Conservation (phyloP, 352 stramenopile genomes). For the Globisporangium cylindrosporum region DNA sequence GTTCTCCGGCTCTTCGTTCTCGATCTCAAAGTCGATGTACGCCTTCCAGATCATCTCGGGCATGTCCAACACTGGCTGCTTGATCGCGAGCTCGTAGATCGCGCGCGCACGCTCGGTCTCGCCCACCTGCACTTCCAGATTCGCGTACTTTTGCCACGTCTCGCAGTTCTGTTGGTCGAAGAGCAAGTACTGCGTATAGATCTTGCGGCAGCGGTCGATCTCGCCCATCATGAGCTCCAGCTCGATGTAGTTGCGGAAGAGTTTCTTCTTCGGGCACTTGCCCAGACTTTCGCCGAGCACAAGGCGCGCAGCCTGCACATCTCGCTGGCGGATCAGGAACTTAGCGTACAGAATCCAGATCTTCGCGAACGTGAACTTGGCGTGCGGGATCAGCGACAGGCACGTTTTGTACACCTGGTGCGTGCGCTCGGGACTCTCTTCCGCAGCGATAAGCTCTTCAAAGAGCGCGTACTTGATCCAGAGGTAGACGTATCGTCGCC, state of each 20-base stretch:
- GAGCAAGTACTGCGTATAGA: slow-evolving; percentile 87
- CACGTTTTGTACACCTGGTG: slow-evolving; percentile 95
- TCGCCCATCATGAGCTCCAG: slow-evolving; percentile 98
- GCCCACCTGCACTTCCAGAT: slow-evolving; percentile 94
- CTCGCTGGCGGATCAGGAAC: slow-evolving; percentile 93
- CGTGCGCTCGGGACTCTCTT: slow-evolving; percentile 59
- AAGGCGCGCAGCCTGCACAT: slow-evolving; percentile 89
- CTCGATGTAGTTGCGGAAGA: slow-evolving; percentile 93
- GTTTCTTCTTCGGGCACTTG: slow-evolving; percentile 90
- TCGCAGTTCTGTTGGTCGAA: slow-evolving; percentile 89
- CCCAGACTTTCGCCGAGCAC: slow-evolving; percentile 95
- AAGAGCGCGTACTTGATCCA: slow-evolving; percentile 99
- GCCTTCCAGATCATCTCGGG: slow-evolving; percentile 99
- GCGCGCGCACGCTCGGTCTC: slow-evolving; percentile 92
- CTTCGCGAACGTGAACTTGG: slow-evolving; percentile 98
- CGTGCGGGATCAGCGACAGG: slow-evolving; percentile 93
- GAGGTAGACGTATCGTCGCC: slow-evolving; percentile 98
- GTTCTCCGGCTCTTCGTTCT: slow-evolving; percentile 75
- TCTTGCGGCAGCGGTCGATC: slow-evolving; percentile 93
- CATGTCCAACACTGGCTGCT: slow-evolving; percentile 96
- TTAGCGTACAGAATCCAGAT: slow-evolving; percentile 98
- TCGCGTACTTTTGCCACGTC: slow-evolving; percentile 95
- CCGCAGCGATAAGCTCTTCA: slow-evolving; percentile 91
- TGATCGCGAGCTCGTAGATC: slow-evolving; percentile 96
- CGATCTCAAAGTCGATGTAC: slow-evolving; percentile 99